A percentile compares a stretch with the other conserved stretches of the same genome.
phyloP scores from a whole-genome alignment of 352 stramenopile genomes.

The Thalassiosira allenii region DNA sequence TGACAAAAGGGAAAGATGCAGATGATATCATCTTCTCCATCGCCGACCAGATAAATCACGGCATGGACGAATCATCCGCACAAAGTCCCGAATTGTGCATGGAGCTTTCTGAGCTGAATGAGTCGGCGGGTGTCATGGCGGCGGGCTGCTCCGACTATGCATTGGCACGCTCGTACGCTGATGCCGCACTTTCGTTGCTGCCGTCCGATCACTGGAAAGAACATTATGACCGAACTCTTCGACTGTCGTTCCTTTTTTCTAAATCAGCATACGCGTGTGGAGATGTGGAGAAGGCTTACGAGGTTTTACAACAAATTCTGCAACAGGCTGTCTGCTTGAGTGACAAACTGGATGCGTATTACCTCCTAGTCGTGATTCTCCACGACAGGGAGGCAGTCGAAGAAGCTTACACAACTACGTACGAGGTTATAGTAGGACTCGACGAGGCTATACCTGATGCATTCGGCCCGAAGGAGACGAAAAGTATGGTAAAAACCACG shows the following conservation, averaged over 20 bases:
- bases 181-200: not conserved
- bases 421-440: slow-evolving; percentile 7
- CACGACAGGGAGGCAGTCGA: not conserved
- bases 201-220: slow-evolving; percentile 13
- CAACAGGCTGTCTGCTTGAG: not conserved
- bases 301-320: not conserved
- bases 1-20: not conserved
- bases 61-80: not conserved
- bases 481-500: not conserved
- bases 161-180: not conserved
- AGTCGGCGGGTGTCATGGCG: not conserved
- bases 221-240: slow-evolving; percentile 2
- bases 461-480: not conserved
- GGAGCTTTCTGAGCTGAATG: slow-evolving; percentile 11
- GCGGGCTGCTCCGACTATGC: slow-evolving; percentile 3
- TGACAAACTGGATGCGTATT: slow-evolving; percentile 31
- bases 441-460: not conserved
- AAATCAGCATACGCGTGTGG: slow-evolving; percentile 10
- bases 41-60: slow-evolving; percentile 25
- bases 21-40: slow-evolving; percentile 17
- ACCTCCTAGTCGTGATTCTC: slow-evolving; percentile 9
- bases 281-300: not conserved
- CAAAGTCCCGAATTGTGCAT: not conserved
- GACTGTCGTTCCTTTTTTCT: not conserved
- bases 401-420: slow-evolving; percentile 2